Base-by-base conservation (phyloP, 2,329 filamentous ascomycete genomes). In the Xylariomycetidae sp. region DNA sequence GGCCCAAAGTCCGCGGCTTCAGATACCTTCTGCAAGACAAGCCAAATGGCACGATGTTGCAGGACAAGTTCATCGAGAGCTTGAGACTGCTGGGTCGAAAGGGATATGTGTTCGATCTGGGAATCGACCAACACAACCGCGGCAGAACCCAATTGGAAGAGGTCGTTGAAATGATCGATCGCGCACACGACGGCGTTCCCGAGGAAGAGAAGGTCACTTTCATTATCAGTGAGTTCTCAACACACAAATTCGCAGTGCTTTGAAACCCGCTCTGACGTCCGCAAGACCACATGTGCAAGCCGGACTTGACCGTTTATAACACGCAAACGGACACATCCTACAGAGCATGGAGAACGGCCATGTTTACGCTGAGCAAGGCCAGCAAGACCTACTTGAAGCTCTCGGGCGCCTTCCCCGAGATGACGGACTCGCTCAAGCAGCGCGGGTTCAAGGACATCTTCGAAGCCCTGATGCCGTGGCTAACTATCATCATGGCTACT, bases 261-360 rank as follows among this genome's bases (percentile, higher is more conserved):
- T 14, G 6, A 25, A 25, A 6, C n/a, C 12, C 6, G 7, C 24
- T 13, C 24, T 25, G 24, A 25, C 6, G 12, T 13, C 12, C 15
- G 6, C 16, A 12, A 89, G 85, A 95, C 59, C 88, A 95, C 61
- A 73, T 95, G 47, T 89, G 86, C 72, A 95, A 95, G 62, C 88
- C 88, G 2, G 79, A 90, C 56, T 66, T 93, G 18, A 69, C 70
- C 19, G 68, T 84, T 48, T 67, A 71, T 62, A 80, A 73, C 56
- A 69, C 64, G 29, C 44, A 43, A 42, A 66, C 59, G 22, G 70
- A 78, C 50, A 65, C 71, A 1, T 65, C 70, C 17, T 88, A 83
- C 57, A 59, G 72, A 36, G 72, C 74, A 35, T 94, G 86, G 85
- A 75, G 76, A 35, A 67, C 70, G 10, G 70, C 77, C 40, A 77